phyloP scores from a whole-genome alignment of 495 filamentous ascomycete species.

The Penicillium goetzii region DNA sequence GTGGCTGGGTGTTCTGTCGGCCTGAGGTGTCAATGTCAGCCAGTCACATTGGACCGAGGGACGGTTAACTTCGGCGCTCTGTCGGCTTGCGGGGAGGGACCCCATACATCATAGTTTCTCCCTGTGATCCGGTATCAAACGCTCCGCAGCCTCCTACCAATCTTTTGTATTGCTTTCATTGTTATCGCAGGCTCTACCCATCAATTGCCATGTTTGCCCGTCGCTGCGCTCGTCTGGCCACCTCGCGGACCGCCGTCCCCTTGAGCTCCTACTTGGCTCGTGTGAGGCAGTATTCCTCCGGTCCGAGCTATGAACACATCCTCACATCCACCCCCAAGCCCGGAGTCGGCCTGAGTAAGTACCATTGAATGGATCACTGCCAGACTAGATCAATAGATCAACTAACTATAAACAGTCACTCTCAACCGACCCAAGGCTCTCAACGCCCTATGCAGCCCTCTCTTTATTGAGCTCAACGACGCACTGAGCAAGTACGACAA shows the following conservation, averaged over 20 bases:
- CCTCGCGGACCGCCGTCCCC: slow-evolving; percentile 55
- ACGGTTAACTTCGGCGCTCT: slow-evolving; percentile 38
- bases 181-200: background rate
- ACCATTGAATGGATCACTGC: background rate
- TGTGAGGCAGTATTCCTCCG: slow-evolving; percentile 60
- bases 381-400: background rate
- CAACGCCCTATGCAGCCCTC: slow-evolving; percentile 86
- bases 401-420: slow-evolving; percentile 63
- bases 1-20: slow-evolving; percentile 12
- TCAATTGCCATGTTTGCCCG: slow-evolving; percentile 57
- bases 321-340: slow-evolving; percentile 79
- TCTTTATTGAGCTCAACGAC: slow-evolving; percentile 86
- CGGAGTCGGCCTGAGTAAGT: slow-evolving; percentile 84
- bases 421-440: slow-evolving; percentile 92
- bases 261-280: slow-evolving; percentile 53
- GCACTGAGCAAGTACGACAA: slow-evolving; percentile 74
- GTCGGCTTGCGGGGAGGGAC: slow-evolving; percentile 35
- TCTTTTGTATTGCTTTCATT: background rate
- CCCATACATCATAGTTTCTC: slow-evolving; percentile 27
- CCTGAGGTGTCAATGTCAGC: slow-evolving; percentile 4
- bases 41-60: slow-evolving; percentile 36
- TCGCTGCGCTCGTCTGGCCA: slow-evolving; percentile 59
- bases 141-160: background rate
- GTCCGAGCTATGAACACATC: slow-evolving; percentile 75
- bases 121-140: background rate